A percentile compares a stretch with the other conserved stretches of the same genome.
Evolutionary conservation across 495 filamentous ascomycete genomes (phyloP).

Genomic region (Aspergillus sparsus): DNA sequence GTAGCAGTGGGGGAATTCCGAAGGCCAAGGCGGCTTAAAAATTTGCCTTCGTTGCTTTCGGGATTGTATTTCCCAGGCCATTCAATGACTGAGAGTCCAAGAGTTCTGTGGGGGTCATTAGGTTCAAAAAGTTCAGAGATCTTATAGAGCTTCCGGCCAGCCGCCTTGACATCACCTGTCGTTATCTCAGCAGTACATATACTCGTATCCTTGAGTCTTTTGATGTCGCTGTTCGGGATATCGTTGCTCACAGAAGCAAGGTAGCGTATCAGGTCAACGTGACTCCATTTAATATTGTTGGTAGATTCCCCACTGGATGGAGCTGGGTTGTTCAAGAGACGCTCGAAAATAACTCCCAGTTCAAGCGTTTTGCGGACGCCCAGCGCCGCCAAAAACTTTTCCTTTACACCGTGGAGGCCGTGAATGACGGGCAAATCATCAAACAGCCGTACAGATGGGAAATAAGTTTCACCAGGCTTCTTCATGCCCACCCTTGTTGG

Average conservation of each 20-base stretch:
- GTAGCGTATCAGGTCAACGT: conserved; percentile 93
- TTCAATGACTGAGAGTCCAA: conserved; percentile 78
- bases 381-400: conserved; percentile 79
- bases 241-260: conserved; percentile 86
- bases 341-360: conserved; percentile 86
- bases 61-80: conserved; percentile 72
- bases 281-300: conserved; percentile 70
- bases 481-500: conserved; percentile 92
- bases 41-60: conserved; percentile 67
- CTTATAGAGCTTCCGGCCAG: conserved; percentile 63
- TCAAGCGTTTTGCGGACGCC: conserved; percentile 86
- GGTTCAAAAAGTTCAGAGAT: conserved; percentile 87
- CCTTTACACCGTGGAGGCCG: conserved; percentile 75
- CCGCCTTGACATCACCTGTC: conserved; percentile 15
- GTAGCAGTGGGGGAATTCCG: conserved; percentile 64
- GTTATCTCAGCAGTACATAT: conserved; percentile 78
- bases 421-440: conserved; percentile 84
- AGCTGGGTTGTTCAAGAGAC: conserved; percentile 62
- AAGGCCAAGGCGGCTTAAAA: conserved; percentile 71
- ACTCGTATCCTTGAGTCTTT: conserved; percentile 69
- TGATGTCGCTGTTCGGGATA: conserved; percentile 82
- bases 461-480: conserved; percentile 84
- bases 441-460: conserved; percentile 89
- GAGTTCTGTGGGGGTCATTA: conserved; percentile 62
- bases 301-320: conserved; percentile 44